These are phyloP conservation scores for Colletotrichum sp. DNA, from an alignment of 2,329 filamentous ascomycete species.

Conservation along the genomic window DNA sequence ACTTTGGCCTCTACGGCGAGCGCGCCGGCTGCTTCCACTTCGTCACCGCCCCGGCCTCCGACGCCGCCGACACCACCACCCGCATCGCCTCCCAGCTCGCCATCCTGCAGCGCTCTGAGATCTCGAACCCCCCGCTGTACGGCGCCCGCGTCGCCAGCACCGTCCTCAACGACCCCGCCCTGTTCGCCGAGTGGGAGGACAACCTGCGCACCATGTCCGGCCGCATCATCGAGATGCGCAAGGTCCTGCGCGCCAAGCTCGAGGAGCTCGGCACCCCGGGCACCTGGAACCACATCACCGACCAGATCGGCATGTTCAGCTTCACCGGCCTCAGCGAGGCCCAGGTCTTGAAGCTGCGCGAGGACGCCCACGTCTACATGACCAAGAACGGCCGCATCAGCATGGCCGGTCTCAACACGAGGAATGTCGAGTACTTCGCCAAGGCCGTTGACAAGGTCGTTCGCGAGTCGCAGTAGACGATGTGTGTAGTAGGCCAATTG, in stretches of 20 bases:
- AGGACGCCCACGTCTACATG: slow-evolving; percentile 82
- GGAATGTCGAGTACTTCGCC: slow-evolving; percentile 93
- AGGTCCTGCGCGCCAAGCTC: slow-evolving; percentile 76
- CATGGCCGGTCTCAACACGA: slow-evolving; percentile 95
- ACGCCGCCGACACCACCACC: slow-evolving; percentile 63
- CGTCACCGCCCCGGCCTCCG: slow-evolving; percentile 74
- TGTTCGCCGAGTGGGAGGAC: slow-evolving; percentile 92
- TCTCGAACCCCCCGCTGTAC: slow-evolving; percentile 95
- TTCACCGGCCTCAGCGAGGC: slow-evolving; percentile 82
- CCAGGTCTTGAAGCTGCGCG: slow-evolving; percentile 74
- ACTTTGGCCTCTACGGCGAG: slow-evolving; percentile 96
- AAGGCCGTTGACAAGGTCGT: slow-evolving; percentile 88
- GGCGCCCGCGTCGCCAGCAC: slow-evolving; percentile 87
- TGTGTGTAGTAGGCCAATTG: neutral
- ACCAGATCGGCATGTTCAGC: slow-evolving; percentile 99
- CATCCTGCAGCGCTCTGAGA: slow-evolving; percentile 95
- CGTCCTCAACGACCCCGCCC: slow-evolving; percentile 79
- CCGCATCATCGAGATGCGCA: slow-evolving; percentile 91
- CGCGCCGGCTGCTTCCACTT: slow-evolving; percentile 96
- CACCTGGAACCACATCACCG: slow-evolving; percentile 95
- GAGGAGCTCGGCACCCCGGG: slow-evolving; percentile 87
- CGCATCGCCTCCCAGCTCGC: slow-evolving; percentile 87
- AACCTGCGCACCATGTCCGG: slow-evolving; percentile 94
- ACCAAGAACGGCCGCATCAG: slow-evolving; percentile 98
- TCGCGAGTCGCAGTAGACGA: slow-evolving; percentile 44